These are phyloP conservation scores for Solanum virginianum DNA, from an alignment of 257 asterid species.

Conservation along the genomic window DNA sequence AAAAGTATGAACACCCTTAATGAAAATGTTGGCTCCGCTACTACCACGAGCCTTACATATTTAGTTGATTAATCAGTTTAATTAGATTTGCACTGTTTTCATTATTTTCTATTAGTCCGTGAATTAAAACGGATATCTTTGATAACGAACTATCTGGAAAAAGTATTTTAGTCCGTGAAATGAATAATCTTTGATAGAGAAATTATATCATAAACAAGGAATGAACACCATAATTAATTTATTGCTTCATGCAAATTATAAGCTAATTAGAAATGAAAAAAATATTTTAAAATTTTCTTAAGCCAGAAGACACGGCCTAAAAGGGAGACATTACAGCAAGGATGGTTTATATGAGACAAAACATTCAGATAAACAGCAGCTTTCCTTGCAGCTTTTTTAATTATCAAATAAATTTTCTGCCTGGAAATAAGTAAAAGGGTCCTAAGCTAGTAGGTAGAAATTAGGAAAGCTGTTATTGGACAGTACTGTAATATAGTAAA, in stretches of 20 bases:
- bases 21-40: no score
- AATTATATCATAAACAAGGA: background rate
- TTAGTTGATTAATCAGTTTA: background rate
- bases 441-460: background rate
- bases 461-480: background rate
- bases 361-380: conserved; percentile 22
- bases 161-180: background rate
- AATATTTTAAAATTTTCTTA: background rate
- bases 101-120: background rate
- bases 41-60: background rate
- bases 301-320: conserved; percentile 1
- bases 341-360: conserved; percentile 50
- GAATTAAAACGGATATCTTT: background rate
- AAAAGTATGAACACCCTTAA: no score
- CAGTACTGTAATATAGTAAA: background rate
- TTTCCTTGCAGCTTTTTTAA: conserved; percentile 9
- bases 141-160: background rate
- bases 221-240: conserved; percentile 4
- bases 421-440: conserved; percentile 4
- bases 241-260: conserved; percentile 19
- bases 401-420: conserved; percentile 25
- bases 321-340: conserved; percentile 10
- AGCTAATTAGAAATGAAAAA: conserved; percentile 4
- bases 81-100: no score
- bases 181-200: background rate